A percentile compares a stretch with the other conserved stretches of the same genome.
Evolutionary conservation across 2,329 filamentous ascomycete genomes (phyloP).

Genomic region (Didymosphaeria variabile): DNA sequence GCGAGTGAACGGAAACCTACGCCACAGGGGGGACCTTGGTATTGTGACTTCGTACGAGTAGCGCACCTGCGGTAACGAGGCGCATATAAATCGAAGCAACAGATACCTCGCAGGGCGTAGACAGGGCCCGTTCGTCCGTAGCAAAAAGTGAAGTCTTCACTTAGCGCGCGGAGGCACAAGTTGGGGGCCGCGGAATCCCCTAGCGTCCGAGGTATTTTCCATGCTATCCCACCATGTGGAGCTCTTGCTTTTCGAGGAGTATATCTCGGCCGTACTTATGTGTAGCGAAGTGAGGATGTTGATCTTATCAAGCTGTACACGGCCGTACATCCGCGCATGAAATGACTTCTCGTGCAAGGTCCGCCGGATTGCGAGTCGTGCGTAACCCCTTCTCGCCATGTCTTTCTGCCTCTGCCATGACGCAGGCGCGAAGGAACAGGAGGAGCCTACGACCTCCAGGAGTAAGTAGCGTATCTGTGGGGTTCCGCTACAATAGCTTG

Average conservation of each 20-base stretch:
- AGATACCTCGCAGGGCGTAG: neutral
- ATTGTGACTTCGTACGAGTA: neutral
- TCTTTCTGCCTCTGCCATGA: neutral
- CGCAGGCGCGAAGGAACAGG: constrained; percentile 1
- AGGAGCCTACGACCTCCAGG: too few relatives aligned
- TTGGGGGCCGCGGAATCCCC: neutral
- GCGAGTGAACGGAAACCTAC: too few relatives aligned
- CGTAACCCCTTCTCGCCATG: neutral
- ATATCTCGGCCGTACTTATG: neutral
- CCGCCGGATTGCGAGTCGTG: neutral
- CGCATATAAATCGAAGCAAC: neutral
- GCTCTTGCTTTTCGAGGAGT: neutral
- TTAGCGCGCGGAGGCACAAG: neutral
- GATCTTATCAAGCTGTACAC: neutral
- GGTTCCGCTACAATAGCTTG: neutral
- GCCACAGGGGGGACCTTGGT: neutral
- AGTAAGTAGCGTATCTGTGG: neutral
- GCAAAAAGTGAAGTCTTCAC: neutral
- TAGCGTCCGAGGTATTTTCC: neutral
- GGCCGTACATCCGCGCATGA: constrained; percentile 1
- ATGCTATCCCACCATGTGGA: neutral
- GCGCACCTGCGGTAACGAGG: neutral
- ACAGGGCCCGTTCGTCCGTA: neutral
- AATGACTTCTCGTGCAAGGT: neutral
- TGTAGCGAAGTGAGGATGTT: neutral